Conservation (phyloP, 1,284 basidiomycete genomes). For the Apiotrichum gracile region DNA sequence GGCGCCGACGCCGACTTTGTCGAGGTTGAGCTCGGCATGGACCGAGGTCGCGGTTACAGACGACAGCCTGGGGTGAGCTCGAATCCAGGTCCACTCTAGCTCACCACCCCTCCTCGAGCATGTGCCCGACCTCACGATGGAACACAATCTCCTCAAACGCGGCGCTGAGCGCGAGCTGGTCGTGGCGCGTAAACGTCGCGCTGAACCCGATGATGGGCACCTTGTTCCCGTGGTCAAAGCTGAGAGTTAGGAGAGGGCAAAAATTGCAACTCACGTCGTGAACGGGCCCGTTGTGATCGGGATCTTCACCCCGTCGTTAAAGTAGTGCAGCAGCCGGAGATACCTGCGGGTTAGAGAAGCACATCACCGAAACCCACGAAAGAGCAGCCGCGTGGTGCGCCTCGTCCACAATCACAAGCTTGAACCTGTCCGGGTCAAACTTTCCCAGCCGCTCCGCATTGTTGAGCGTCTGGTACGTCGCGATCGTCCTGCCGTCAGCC, state of each 20-base stretch:
- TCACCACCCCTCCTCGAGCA: conserved; percentile 89
- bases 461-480: conserved; percentile 84
- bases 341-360: conserved; percentile 20
- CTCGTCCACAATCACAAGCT: conserved; percentile 84
- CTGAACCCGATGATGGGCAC: conserved; percentile 92
- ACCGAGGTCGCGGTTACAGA: conserved; percentile 77
- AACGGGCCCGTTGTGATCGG: conserved; percentile 23
- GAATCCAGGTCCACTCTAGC: conserved; percentile 14
- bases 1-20: conserved; percentile 59
- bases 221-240: conserved; percentile 19
- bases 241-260: neutral
- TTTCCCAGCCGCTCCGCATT: conserved; percentile 65
- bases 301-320: conserved; percentile 33
- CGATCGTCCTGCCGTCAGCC: conserved; percentile 61
- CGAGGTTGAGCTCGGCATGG: conserved; percentile 64
- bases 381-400: conserved; percentile 92
- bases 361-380: conserved; percentile 55
- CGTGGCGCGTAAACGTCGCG: conserved; percentile 88
- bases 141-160: conserved; percentile 91
- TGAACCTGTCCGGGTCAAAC: conserved; percentile 66
- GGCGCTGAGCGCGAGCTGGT: conserved; percentile 79
- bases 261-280: conserved; percentile 7
- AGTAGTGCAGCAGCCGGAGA: conserved; percentile 38
- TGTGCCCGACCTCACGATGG: conserved; percentile 84
- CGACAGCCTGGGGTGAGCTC: conserved; percentile 60